Conservation (phyloP, 1,139 yeast species). For the Wickerhamomyces sp. region DNA sequence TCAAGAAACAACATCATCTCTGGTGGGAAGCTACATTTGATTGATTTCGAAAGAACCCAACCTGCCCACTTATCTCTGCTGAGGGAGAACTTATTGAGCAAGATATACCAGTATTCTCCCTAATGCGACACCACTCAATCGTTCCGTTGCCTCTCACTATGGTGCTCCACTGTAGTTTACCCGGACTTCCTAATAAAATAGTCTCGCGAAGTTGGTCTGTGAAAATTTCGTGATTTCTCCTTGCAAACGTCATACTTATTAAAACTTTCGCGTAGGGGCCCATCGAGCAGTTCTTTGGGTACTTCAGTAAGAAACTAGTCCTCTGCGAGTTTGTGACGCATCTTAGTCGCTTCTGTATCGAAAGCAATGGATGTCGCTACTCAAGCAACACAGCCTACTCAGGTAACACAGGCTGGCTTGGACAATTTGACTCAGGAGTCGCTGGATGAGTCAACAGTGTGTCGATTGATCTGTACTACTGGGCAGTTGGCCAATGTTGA, state of each 20-base stretch:
- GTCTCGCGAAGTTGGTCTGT: background rate
- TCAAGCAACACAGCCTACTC: constrained; percentile 54
- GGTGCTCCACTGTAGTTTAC: no score
- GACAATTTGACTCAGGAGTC: constrained; percentile 36
- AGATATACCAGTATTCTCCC: no score
- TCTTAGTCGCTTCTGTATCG: background rate
- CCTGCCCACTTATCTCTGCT: no score
- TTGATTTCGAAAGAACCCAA: no score
- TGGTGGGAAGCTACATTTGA: no score
- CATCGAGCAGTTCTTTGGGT: background rate
- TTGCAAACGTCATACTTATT: no score
- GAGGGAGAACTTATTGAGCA: no score
- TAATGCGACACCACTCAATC: no score
- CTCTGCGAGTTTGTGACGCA: no score
- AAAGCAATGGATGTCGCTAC: constrained; percentile 20
- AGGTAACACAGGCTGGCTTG: constrained; percentile 57
- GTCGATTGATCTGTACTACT: constrained; percentile 62
- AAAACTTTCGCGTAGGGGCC: background rate
- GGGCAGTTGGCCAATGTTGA: constrained; percentile 52
- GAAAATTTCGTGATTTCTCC: background rate
- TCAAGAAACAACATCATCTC: no score
- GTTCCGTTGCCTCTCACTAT: no score
- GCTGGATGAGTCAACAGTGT: constrained; percentile 38
- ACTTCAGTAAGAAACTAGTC: background rate
- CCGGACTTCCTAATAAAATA: no score